A percentile compares a stretch with the other conserved stretches of the same genome.
Evolutionary conservation across 2,329 filamentous ascomycete species (phyloP).

Genomic region (Phialemonium atrogriseum): DNA sequence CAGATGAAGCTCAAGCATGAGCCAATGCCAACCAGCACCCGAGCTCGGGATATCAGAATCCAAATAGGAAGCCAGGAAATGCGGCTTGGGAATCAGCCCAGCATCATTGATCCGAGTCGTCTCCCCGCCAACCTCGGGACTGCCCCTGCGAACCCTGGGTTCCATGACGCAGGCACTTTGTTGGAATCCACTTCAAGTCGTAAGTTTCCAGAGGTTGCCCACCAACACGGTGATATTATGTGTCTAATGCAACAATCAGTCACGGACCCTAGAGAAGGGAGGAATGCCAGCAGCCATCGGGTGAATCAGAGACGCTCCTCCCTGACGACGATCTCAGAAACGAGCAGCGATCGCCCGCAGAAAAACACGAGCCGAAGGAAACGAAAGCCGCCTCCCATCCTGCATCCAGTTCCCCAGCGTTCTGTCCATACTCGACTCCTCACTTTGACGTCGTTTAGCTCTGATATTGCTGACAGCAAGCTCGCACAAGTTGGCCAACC

Average conservation of each 20-base stretch:
- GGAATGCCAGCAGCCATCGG: too few species aligned
- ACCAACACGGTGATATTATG: too few species aligned
- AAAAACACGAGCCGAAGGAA: neutral
- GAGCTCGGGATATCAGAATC: slow-evolving; percentile 17
- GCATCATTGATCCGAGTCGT: slow-evolving; percentile 13
- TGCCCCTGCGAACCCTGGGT: neutral
- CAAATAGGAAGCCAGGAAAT: slow-evolving; percentile 27
- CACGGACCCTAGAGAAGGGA: too few species aligned
- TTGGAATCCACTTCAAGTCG: neutral
- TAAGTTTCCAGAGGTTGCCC: too few species aligned
- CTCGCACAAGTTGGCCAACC: slow-evolving; percentile 15
- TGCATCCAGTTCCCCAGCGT: neutral
- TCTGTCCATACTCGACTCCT: slow-evolving; percentile 3
- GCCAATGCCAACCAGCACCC: slow-evolving; percentile 1
- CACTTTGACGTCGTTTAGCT: slow-evolving; percentile 7
- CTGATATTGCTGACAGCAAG: slow-evolving; percentile 13
- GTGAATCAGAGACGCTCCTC: neutral
- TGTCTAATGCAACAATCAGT: too few species aligned
- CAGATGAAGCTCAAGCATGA: slow-evolving; percentile 1
- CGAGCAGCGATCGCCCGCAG: neutral
- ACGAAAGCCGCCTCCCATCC: neutral
- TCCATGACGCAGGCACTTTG: neutral
- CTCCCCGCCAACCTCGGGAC: slow-evolving; percentile 4
- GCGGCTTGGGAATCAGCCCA: slow-evolving; percentile 12
- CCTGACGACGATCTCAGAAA: neutral